Evolutionary conservation across 2,329 filamentous ascomycete genomes (phyloP).

Genomic region (Sporothrix variecibatus): DNA sequence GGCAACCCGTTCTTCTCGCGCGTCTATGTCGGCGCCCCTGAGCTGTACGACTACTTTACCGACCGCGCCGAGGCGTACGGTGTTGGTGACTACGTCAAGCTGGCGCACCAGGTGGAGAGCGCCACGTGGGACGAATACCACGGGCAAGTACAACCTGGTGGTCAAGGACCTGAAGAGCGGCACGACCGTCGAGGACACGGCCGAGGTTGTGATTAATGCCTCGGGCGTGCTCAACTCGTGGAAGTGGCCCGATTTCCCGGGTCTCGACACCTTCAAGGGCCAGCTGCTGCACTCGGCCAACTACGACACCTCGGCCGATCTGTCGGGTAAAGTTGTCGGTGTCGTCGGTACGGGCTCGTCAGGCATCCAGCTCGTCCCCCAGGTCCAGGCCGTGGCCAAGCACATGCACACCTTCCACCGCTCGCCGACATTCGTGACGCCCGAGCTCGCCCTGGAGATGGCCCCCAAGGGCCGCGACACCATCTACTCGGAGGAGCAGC

Average conservation of each 20-base stretch:
- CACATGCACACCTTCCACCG: slow-evolving; percentile 3
- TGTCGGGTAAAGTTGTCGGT: slow-evolving; percentile 34
- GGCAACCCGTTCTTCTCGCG: slow-evolving; percentile 42
- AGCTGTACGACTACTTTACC: slow-evolving; percentile 39
- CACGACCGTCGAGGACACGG: slow-evolving; percentile 30
- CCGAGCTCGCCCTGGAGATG: background rate
- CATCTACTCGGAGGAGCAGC: slow-evolving; percentile 18
- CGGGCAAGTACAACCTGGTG: slow-evolving; percentile 36
- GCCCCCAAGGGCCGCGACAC: slow-evolving; percentile 1
- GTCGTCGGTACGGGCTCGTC: slow-evolving; percentile 39
- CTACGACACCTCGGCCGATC: slow-evolving; percentile 33
- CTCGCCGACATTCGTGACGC: slow-evolving; percentile 18
- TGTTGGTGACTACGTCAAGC: slow-evolving; percentile 46
- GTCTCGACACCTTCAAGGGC: slow-evolving; percentile 39
- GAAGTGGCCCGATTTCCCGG: slow-evolving; percentile 37
- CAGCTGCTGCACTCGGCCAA: slow-evolving; percentile 35
- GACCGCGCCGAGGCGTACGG: slow-evolving; percentile 38
- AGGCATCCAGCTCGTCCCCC: slow-evolving; percentile 36
- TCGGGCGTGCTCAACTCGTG: slow-evolving; percentile 33
- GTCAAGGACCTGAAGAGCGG: slow-evolving; percentile 36
- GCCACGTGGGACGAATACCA: slow-evolving; percentile 47
- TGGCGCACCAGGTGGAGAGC: slow-evolving; percentile 33
- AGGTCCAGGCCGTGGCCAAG: slow-evolving; percentile 27
- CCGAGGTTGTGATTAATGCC: slow-evolving; percentile 30
- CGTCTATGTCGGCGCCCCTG: slow-evolving; percentile 34